Percentiles rank a stretch among this genome's conserved stretches.
These are phyloP conservation scores for Debaryomyces sp. DNA, from an alignment of 1,139 yeast genomes.

Conservation along the genomic window DNA sequence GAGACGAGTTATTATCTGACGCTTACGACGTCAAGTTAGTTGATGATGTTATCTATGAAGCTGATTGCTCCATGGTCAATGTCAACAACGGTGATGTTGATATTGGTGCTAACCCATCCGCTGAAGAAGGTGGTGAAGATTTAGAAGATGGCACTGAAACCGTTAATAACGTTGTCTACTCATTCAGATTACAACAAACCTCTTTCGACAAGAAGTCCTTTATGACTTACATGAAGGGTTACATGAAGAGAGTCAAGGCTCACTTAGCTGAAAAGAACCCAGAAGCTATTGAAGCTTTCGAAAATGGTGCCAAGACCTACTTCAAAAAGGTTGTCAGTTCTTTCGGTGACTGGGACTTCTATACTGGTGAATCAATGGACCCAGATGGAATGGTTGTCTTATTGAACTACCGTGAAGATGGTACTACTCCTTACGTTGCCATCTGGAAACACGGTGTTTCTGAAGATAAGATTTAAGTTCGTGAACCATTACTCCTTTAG, in stretches of 20 bases:
- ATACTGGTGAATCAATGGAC: constrained; percentile 99
- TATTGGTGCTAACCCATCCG: constrained; percentile 99
- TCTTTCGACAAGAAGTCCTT: constrained; percentile 96
- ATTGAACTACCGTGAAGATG: constrained; percentile 99
- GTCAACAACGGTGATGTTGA: constrained; percentile 86
- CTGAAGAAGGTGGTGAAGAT: constrained; percentile 86
- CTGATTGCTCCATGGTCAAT: constrained; percentile 90
- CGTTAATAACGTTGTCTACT: constrained; percentile 97
- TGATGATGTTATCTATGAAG: constrained; percentile 93
- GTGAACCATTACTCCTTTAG: background rate
- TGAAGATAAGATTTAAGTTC: constrained; percentile 79
- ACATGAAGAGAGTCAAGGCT: constrained; percentile 95
- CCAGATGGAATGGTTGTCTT: constrained; percentile 98
- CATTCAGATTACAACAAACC: constrained; percentile 97
- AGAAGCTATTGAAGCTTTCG: constrained; percentile 82
- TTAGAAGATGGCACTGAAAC: constrained; percentile 83
- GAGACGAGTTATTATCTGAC: constrained; percentile 96
- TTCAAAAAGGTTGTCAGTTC: constrained; percentile 93
- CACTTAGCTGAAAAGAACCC: constrained; percentile 87
- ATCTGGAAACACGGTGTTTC: constrained; percentile 98
- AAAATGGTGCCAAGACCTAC: constrained; percentile 95
- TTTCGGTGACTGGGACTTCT: constrained; percentile 99
- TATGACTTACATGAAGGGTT: constrained; percentile 94
- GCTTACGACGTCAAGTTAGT: constrained; percentile 90
- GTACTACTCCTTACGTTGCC: constrained; percentile 95